These are phyloP conservation scores for Camellia sinensis DNA, from an alignment of 148 eudicot species.

Conservation along the genomic window DNA sequence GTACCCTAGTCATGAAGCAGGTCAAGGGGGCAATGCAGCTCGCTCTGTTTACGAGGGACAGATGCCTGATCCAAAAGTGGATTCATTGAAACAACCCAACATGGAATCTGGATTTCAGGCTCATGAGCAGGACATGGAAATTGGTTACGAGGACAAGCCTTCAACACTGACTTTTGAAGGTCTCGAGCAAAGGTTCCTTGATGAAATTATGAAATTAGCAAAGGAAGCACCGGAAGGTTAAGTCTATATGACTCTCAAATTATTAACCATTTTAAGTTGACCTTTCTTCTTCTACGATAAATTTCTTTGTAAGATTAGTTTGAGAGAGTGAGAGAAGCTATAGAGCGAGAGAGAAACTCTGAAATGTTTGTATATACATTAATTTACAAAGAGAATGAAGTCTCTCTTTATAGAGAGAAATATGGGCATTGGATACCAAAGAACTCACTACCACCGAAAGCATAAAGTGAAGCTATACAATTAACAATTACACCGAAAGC, in stretches of 20 bases:
- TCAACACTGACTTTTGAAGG: constrained; percentile 34
- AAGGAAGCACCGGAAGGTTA: constrained; percentile 70
- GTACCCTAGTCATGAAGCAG: constrained; percentile 21
- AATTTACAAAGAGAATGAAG: too few species aligned
- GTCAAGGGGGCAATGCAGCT: constrained; percentile 35
- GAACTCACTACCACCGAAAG: too few species aligned
- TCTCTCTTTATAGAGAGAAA: too few species aligned
- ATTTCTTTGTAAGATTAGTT: too few species aligned
- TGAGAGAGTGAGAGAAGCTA: too few species aligned
- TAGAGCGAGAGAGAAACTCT: too few species aligned
- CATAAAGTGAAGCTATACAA: too few species aligned
- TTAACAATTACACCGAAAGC: too few species aligned
- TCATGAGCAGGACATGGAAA: constrained; percentile 51
- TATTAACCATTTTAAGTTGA: constrained; percentile 6
- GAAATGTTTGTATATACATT: too few species aligned
- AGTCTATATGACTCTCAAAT: constrained; percentile 16
- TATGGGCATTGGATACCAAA: too few species aligned
- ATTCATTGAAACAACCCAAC: constrained; percentile 25
- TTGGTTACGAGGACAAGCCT: constrained; percentile 53
- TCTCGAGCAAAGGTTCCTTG: constrained; percentile 52
- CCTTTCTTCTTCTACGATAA: background rate
- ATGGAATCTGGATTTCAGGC: background rate
- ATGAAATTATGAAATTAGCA: constrained; percentile 38
- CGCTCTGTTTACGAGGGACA: constrained; percentile 34
- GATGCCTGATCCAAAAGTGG: constrained; percentile 29